Evolutionary conservation across 208 protist genomes (phyloP), one percentile per base, ranked within the genome.

Genomic region (Acanthamoeba lenticulata): DNA sequence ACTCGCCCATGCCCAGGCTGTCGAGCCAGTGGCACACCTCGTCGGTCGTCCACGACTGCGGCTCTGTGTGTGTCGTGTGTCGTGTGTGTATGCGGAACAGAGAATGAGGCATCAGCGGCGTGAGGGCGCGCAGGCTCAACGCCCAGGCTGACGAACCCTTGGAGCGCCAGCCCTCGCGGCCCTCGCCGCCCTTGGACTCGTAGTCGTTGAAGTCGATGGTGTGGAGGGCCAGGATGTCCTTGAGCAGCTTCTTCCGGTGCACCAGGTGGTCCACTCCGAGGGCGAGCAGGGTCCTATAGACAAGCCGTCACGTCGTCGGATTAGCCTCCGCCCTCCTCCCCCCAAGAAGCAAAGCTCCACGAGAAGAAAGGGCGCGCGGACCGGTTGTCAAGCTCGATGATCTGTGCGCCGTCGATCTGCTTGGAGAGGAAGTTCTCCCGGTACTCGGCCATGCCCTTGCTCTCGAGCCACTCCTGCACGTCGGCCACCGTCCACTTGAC

Each of bases 11-110:
- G 2, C 57, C 85, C 21, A 91, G 29, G 40, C 36, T 74, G 55
- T 72, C 55, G 85, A 91, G 85, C 85, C 85, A 91, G 45, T 74
- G 55, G 38, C 85, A 91, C 55, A 91, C 85, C 36, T 91, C 85
- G 52, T 91, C 85, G 11, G 85, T 5, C 9, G 85, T 49, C 85
- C 85, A 91, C 5, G 47, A 67, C 9, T 91, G 85, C 17, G 85
- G 55, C 55, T 74, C 85, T 89, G 40, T 27, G 9, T 32, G 15
- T 17, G 9, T 21, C 15, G 11, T 17, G 29, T 36, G 67, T 77
- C 15, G 15, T 77, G 15, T 19, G 34, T 77, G 29, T 9, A n/a
- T 77, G 29, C 24, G 72, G 21, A 2, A 34, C 19, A 49, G 24
- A 7, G 45, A 49, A 49, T 11, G 34, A 2, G 4, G n/a, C 19